Evolutionary conservation across 331 rosid species (phyloP).

Genomic region (Acacia pycnantha): DNA sequence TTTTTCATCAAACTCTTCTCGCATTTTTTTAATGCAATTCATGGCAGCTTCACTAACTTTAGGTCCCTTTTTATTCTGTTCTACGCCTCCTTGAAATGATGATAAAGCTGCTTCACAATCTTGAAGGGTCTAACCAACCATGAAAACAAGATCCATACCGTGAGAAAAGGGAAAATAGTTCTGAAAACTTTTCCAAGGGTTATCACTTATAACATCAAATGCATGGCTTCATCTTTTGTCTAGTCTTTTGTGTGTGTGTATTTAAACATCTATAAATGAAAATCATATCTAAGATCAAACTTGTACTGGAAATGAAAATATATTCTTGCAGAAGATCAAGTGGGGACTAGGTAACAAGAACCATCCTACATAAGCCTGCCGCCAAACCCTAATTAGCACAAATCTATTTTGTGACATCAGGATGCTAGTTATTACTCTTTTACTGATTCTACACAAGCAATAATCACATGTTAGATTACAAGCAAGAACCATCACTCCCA

Average conservation of each 20-base stretch:
- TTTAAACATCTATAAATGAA: background rate
- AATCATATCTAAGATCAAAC: background rate
- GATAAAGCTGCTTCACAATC: constrained; percentile 70
- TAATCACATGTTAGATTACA: background rate
- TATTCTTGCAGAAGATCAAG: constrained; percentile 9
- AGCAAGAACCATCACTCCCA: background rate
- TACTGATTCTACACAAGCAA: constrained; percentile 3
- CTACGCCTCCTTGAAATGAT: constrained; percentile 50
- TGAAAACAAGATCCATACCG: constrained; percentile 13
- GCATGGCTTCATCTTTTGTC: background rate
- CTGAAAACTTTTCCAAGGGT: constrained; percentile 2
- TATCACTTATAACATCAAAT: background rate
- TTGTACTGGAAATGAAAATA: background rate
- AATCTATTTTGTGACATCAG: background rate
- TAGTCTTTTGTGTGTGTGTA: background rate
- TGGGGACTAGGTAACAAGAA: background rate
- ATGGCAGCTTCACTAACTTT: constrained; percentile 50
- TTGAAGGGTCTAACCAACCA: constrained; percentile 71
- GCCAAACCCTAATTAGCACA: background rate
- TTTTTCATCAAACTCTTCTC: constrained; percentile 67
- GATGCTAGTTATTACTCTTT: background rate
- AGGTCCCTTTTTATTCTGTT: constrained; percentile 45
- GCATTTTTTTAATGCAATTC: constrained; percentile 60
- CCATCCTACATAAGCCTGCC: background rate
- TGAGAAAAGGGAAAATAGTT: background rate